Percentiles rank a stretch among this genome's conserved stretches.
These are phyloP conservation scores for Cystofilobasidium capitatum DNA, from an alignment of 768 basidiomycete genomes.

Conservation along the genomic window DNA sequence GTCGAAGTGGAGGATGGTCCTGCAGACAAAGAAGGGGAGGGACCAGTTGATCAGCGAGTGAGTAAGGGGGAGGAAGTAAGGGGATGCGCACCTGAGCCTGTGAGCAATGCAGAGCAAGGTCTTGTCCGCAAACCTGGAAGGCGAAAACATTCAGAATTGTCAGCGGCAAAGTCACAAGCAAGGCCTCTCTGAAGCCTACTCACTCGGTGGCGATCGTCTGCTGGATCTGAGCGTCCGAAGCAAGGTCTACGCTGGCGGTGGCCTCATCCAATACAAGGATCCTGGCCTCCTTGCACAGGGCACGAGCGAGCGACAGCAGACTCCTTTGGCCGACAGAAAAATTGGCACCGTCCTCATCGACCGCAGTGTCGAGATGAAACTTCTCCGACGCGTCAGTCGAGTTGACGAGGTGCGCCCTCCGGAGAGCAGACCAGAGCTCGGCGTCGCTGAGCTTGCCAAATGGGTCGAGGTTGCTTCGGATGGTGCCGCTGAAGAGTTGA, in stretches of 20 bases:
- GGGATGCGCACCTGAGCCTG: slow-evolving; percentile 45
- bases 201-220: slow-evolving; percentile 69
- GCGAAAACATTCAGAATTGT: not conserved
- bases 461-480: slow-evolving; percentile 81
- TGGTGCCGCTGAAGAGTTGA: slow-evolving; percentile 44
- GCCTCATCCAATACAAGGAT: slow-evolving; percentile 40
- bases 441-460: slow-evolving; percentile 72
- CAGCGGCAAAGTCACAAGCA: not conserved
- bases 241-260: slow-evolving; percentile 44
- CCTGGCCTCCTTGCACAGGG: slow-evolving; percentile 72
- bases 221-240: slow-evolving; percentile 49
- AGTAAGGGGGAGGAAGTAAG: not conserved
- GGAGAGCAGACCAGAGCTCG: slow-evolving; percentile 77
- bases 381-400: slow-evolving; percentile 31
- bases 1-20: slow-evolving; percentile 16
- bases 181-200: not conserved
- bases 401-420: slow-evolving; percentile 66
- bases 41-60: too few relatives aligned
- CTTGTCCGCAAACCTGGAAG: slow-evolving; percentile 54
- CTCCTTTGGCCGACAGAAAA: slow-evolving; percentile 62
- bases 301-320: slow-evolving; percentile 78
- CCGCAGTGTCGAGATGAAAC: slow-evolving; percentile 69
- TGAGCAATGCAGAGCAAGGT: slow-evolving; percentile 83
- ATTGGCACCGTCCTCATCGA: slow-evolving; percentile 81
- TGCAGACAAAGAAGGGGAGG: not conserved